Conservation (phyloP, 2,329 filamentous ascomycete genomes). For the Hypoxylon sp. region DNA sequence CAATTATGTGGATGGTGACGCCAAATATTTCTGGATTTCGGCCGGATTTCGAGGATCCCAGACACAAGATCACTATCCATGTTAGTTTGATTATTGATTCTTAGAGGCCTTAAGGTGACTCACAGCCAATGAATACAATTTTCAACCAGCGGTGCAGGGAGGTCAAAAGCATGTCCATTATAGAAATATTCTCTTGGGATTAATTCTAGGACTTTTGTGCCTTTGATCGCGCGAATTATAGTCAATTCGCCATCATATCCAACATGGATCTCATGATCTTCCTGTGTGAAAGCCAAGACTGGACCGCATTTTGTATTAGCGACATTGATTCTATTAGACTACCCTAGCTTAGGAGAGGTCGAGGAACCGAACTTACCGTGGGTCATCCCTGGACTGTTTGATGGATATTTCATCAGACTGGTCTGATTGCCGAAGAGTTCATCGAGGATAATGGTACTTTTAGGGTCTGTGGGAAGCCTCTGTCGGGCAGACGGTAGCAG, state of each 20-base stretch:
- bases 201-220: constrained; percentile 52
- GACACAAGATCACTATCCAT: constrained; percentile 44
- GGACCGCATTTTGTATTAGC: constrained; percentile 36
- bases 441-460: constrained; percentile 54
- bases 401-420: constrained; percentile 66
- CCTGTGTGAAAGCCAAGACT: constrained; percentile 49
- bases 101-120: constrained; percentile 45
- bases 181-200: constrained; percentile 55
- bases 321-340: background rate
- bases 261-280: constrained; percentile 67
- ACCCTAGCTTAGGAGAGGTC: background rate
- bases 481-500: constrained; percentile 56
- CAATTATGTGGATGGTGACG: constrained; percentile 50
- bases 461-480: constrained; percentile 55
- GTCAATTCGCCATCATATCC: constrained; percentile 61
- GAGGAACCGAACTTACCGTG: constrained; percentile 56
- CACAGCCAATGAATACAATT: constrained; percentile 74
- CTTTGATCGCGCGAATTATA: constrained; percentile 60
- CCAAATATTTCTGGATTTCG: constrained; percentile 55
- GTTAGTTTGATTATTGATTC: background rate
- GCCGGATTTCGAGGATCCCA: constrained; percentile 67
- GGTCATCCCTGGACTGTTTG: constrained; percentile 66
- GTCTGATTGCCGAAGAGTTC: constrained; percentile 68
- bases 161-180: constrained; percentile 56
- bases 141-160: constrained; percentile 66